Evolutionary conservation across 345 rosid genomes (phyloP).

Genomic region (Salix dunnii): DNA sequence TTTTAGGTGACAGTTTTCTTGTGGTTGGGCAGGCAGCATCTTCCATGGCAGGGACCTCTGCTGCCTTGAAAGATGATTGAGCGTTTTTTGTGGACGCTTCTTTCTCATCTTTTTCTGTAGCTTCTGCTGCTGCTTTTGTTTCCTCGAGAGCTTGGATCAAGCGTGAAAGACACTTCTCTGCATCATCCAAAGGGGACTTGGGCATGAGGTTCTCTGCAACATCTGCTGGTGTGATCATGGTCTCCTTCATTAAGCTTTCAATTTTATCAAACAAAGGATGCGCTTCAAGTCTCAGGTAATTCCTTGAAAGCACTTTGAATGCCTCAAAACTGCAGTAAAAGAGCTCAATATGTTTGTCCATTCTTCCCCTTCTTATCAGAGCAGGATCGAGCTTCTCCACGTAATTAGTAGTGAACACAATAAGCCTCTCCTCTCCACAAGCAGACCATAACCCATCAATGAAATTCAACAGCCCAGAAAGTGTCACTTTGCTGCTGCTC

Average conservation of each 20-base stretch:
- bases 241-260: conserved; percentile 24
- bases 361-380: conserved; percentile 60
- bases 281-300: conserved; percentile 35
- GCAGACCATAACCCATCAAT: conserved; percentile 76
- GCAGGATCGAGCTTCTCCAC: conserved; percentile 68
- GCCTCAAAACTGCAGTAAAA: conserved; percentile 48
- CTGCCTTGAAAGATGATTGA: not conserved
- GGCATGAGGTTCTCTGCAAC: conserved; percentile 56
- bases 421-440: conserved; percentile 61
- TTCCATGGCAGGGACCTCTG: not conserved
- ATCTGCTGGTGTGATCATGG: conserved; percentile 46
- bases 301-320: conserved; percentile 47
- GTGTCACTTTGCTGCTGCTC: conserved; percentile 45
- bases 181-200: conserved; percentile 30
- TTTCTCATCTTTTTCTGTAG: conserved; percentile 14
- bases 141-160: conserved; percentile 42
- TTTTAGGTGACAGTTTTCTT: conserved; percentile 9
- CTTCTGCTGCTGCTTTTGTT: conserved; percentile 21
- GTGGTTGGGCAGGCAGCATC: not conserved
- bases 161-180: conserved; percentile 33
- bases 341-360: conserved; percentile 55
- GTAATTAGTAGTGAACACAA: conserved; percentile 61
- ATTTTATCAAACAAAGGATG: conserved; percentile 36
- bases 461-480: conserved; percentile 60
- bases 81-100: not conserved